Evolutionary conservation across 805 yeast genomes (phyloP), one percentile per base, ranked within the genome.

Genomic region (Blastobotrys americana): DNA sequence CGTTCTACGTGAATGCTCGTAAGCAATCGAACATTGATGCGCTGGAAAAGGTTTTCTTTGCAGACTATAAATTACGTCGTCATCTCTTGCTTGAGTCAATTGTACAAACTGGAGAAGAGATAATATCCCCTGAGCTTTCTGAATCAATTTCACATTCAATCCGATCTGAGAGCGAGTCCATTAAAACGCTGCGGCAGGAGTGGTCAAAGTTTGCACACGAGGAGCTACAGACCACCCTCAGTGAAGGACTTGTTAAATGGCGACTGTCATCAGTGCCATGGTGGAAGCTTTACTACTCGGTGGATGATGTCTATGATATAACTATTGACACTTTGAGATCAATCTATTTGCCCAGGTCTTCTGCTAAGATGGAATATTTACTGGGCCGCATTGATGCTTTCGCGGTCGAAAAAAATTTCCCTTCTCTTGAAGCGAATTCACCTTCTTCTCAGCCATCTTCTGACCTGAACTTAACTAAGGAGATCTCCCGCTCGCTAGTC

Each of bases 141-240:
- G 31, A 40, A 5, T 41, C 42, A 2, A 18, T 36, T 9, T 41
- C 44, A 31, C 39, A 45, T 16, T 19, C 43, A 2, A 37, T 48
- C 17, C 28, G 45, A n/a, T 16, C 36, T 1, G 60, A 52, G 17
- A 39, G 48, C 4, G 49, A 43, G 8, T 42, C 46, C 16, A 46
- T 54, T 38, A 35, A 25, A 27, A 28, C 35, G 9, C 49, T 56
- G 38, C 50, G 66, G 20, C 34, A 45, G 8, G 46, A 54, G 18
- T 67, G 71, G 71, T 51, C 68, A 1, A 43, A 46, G 16, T 42
- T 47, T 4, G 70, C 71, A 2, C 71, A 67, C 48, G 46, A 51
- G n/a, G 71, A 67, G 49, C 58, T 67, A 23, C 67, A 68, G 44
- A 54, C 58, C 16, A 42, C 36, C n/a, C 51, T 65, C 6, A 43